Evolutionary conservation across 768 basidiomycete species (phyloP).

Genomic region (Lentinus tigrinus): DNA sequence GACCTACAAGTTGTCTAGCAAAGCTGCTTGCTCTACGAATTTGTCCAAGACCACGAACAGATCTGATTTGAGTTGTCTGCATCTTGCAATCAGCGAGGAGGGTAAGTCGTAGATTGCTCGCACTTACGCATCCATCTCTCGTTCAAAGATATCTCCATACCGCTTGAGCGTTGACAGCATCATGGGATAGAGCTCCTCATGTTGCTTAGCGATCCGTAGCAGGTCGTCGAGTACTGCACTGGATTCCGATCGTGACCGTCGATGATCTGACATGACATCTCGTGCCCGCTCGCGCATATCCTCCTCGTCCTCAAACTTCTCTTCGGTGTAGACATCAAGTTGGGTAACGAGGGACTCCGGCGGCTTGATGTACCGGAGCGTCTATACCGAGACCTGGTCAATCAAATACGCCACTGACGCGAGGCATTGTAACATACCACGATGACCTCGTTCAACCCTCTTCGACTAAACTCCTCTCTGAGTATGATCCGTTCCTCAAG

Average conservation of each 20-base stretch:
- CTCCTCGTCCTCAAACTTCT: constrained; percentile 88
- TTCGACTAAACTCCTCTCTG: constrained; percentile 77
- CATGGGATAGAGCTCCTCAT: constrained; percentile 60
- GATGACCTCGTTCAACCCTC: constrained; percentile 82
- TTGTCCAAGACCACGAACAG: constrained; percentile 58
- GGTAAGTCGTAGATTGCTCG: neutral
- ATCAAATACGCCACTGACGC: neutral
- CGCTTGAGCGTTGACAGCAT: constrained; percentile 61
- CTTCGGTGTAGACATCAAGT: constrained; percentile 79
- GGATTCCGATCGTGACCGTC: constrained; percentile 42
- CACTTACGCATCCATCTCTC: constrained; percentile 60
- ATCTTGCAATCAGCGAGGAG: neutral
- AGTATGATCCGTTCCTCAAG: constrained; percentile 78
- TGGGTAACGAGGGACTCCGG: constrained; percentile 80
- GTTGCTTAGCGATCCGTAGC: constrained; percentile 55
- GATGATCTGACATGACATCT: constrained; percentile 30
- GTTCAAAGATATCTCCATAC: constrained; percentile 54
- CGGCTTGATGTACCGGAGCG: constrained; percentile 71
- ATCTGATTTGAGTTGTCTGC: constrained; percentile 62
- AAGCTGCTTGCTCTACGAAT: constrained; percentile 60
- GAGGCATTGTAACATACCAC: constrained; percentile 53
- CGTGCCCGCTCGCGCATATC: constrained; percentile 70
- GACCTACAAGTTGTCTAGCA: constrained; percentile 61
- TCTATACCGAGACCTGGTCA: constrained; percentile 39
- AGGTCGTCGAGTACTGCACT: constrained; percentile 60